These are phyloP conservation scores for Cutaneotrichosporon sp. DNA, from an alignment of 1,284 basidiomycete genomes.

Conservation along the genomic window DNA sequence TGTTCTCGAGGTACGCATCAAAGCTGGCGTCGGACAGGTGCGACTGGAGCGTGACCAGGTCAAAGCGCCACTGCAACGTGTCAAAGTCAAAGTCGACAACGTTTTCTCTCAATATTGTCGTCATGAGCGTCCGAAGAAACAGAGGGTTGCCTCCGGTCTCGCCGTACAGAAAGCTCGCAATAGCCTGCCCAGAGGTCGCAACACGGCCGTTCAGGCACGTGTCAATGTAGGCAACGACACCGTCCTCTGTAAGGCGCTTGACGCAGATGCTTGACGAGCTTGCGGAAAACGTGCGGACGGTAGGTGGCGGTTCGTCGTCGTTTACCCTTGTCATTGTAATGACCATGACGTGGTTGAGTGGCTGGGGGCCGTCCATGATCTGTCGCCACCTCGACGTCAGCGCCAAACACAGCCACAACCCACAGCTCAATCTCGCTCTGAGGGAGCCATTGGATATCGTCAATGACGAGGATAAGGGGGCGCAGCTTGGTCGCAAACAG, in stretches of 20 bases:
- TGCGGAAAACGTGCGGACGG: slow-evolving; percentile 2
- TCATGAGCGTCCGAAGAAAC: slow-evolving; percentile 28
- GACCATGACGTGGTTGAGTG: slow-evolving; percentile 28
- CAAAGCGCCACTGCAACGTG: slow-evolving; percentile 27
- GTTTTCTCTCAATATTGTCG: slow-evolving; percentile 26
- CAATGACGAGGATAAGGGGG: slow-evolving; percentile 39
- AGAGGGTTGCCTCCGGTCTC: slow-evolving; percentile 32
- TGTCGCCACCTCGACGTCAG: slow-evolving; percentile 18
- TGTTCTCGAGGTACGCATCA: slow-evolving; percentile 27
- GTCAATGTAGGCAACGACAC: slow-evolving; percentile 19
- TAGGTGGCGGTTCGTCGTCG: background rate
- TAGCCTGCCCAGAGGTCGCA: slow-evolving; percentile 8
- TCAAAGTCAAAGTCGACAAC: slow-evolving; percentile 33
- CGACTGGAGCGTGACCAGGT: slow-evolving; percentile 23
- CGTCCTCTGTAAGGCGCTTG: slow-evolving; percentile 23
- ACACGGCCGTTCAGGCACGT: slow-evolving; percentile 23
- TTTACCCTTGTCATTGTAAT: slow-evolving; percentile 18
- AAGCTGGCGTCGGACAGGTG: slow-evolving; percentile 31
- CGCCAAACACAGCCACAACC: background rate
- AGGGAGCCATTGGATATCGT: slow-evolving; percentile 43
- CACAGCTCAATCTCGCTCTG: slow-evolving; percentile 29
- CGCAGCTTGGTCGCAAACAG: slow-evolving; percentile 32
- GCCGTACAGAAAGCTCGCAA: slow-evolving; percentile 27
- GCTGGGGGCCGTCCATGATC: slow-evolving; percentile 16
- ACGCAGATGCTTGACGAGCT: slow-evolving; percentile 13